Base-by-base conservation (phyloP, 768 basidiomycete species). In the Termitomyces bulborhizus region DNA sequence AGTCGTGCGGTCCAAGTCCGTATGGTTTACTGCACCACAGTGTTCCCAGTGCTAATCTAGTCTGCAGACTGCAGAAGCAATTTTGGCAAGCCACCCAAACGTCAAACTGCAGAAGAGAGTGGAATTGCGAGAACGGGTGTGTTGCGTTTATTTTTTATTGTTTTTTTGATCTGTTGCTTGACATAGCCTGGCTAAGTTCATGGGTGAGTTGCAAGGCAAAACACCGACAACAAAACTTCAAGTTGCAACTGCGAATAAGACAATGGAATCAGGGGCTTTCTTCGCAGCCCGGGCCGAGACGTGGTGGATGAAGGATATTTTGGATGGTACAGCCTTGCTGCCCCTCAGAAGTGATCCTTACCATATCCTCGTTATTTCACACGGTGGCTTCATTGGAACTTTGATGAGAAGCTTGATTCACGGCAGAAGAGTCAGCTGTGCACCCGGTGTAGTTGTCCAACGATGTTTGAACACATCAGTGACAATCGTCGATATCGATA, bases 41-140 rank as follows among this genome's bases (percentile, higher is more conserved):
- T 29, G 40, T 27, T 41, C 42, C 13, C 37, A 43, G 6, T 18
- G 44, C 47, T 55, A 43, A 62, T 34, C n/a, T 55, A 41, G 61
- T 34, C n/a, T 45, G 43, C 55, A 88, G 89, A 92, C 90, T 1
- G 85, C 86, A 16, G 77, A 84, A 62, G 69, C 69, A 36, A 87
- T 91, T 61, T 65, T 88, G 24, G 66, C 58, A 53, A 71, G 79
- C 60, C 85, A 89, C 59, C 72, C 78, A 1, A 66, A 69, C 24
- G 66, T 82, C 27, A 58, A 61, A 26, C 65, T 86, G 47, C 66
- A 75, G 52, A 69, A 66, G 54, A 72, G 77, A 32, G 66, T 65
- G 55, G 79, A 73, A 50, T 69, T 90, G 31, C 71, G 90, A 44
- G 90, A 91, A 69, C 71, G 87, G 67, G 89, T 89, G 61, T 21